Evolutionary conservation across 805 yeast species (phyloP).

Genomic region (Wickerhamomyces xylosicus): DNA sequence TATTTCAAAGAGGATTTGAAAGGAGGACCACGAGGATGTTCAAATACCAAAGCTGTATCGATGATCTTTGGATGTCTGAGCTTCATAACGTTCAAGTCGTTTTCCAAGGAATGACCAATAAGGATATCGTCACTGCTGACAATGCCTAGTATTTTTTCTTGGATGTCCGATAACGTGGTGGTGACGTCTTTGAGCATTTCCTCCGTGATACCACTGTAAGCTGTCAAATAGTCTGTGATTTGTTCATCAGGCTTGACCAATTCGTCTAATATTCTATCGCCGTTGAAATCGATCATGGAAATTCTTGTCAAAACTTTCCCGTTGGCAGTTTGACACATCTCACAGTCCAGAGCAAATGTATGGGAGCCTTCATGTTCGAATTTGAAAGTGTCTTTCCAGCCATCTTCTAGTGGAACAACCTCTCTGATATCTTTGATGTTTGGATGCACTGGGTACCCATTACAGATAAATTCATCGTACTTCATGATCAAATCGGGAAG

Average conservation of each 20-base stretch:
- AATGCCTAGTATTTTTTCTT: slow-evolving; percentile 35
- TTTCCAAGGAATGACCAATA: slow-evolving; percentile 85
- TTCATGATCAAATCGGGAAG: slow-evolving; percentile 45
- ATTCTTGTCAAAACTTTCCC: slow-evolving; percentile 71
- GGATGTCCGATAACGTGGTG: slow-evolving; percentile 60
- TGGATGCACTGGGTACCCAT: slow-evolving; percentile 56
- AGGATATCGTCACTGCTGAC: slow-evolving; percentile 52
- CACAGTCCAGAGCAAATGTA: slow-evolving; percentile 84
- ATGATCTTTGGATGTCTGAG: slow-evolving; percentile 65
- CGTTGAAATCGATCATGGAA: slow-evolving; percentile 58
- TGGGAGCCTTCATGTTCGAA: slow-evolving; percentile 50
- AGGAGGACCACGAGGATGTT: slow-evolving; percentile 80
- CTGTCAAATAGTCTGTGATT: slow-evolving; percentile 73
- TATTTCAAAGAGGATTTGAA: slow-evolving; percentile 67
- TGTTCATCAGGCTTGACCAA: slow-evolving; percentile 68
- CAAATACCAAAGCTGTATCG: slow-evolving; percentile 71
- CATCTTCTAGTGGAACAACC: slow-evolving; percentile 13
- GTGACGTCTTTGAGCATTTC: slow-evolving; percentile 53
- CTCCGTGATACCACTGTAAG: slow-evolving; percentile 79
- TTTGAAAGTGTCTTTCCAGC: slow-evolving; percentile 44
- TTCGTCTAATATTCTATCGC: slow-evolving; percentile 54
- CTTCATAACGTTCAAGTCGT: slow-evolving; percentile 64
- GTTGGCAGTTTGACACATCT: slow-evolving; percentile 63
- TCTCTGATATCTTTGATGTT: slow-evolving; percentile 8
- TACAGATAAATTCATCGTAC: slow-evolving; percentile 33